Conservation (phyloP, 257 asterid species). For the Fraxinus excelsior region DNA sequence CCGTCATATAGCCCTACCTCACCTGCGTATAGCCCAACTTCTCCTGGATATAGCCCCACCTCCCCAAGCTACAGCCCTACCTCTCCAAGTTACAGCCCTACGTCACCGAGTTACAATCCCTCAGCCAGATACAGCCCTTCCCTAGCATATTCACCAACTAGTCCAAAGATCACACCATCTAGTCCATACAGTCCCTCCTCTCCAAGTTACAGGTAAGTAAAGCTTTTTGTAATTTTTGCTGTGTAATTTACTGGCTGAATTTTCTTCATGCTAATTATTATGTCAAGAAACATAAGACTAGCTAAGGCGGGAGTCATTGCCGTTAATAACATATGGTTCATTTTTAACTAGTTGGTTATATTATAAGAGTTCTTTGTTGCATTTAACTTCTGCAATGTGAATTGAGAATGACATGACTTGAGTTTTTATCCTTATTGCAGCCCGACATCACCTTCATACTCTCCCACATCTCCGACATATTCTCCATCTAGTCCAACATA, state of each 20-base stretch:
- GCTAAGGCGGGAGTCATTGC: not conserved
- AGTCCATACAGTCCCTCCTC: slow-evolving; percentile 97
- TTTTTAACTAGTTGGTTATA: not conserved
- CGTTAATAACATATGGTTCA: slow-evolving; percentile 7
- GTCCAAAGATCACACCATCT: slow-evolving; percentile 82
- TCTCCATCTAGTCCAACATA: slow-evolving; percentile 95
- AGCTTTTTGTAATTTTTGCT: slow-evolving; percentile 4
- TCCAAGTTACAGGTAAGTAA: slow-evolving; percentile 84
- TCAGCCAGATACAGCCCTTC: slow-evolving; percentile 95
- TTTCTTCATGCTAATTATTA: not conserved
- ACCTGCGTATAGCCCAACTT: slow-evolving; percentile 76
- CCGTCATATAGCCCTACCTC: slow-evolving; percentile 84
- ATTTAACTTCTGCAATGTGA: slow-evolving; percentile 4
- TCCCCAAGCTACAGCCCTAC: slow-evolving; percentile 94
- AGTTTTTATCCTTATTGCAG: slow-evolving; percentile 50
- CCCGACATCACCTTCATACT: slow-evolving; percentile 94
- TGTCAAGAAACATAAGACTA: not conserved
- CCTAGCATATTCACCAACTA: slow-evolving; percentile 92
- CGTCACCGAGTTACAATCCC: slow-evolving; percentile 82
- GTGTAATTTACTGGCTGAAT: slow-evolving; percentile 4
- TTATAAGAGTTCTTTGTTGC: slow-evolving; percentile 10
- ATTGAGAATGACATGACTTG: slow-evolving; percentile 15
- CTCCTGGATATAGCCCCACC: slow-evolving; percentile 85
- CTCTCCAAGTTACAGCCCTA: slow-evolving; percentile 85
- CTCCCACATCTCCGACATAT: slow-evolving; percentile 91